Base-by-base conservation (phyloP, 2,329 filamentous ascomycete genomes). In the Hymenoscyphus albidus region DNA sequence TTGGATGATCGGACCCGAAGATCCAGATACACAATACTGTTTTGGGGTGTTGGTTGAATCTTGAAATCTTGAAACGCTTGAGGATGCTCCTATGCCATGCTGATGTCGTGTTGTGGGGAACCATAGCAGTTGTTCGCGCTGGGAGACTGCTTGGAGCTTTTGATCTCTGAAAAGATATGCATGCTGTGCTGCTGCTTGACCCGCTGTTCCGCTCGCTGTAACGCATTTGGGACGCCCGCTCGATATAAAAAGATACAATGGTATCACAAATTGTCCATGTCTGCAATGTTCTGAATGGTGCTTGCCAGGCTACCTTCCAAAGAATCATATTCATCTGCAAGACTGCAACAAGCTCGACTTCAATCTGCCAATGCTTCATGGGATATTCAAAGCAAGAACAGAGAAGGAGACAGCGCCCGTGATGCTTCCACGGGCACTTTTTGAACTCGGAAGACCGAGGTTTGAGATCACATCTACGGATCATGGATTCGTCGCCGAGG, bases 271-370 rank as follows among this genome's bases (percentile, higher is more conserved):
- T 71, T 71, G 69, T 62, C n/a, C 64, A 65, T 68, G 71, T 74
- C 74, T 76, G 74, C 75, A 70, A 74, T 69, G 69, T 71, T 74
- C 74, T 71, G 61, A 68, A 68, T 60, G 73, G 75, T 79, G 83
- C 82, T 85, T 83, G 82, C 81, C 82, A 85, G 82, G 81, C 81
- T 75, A 77, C 77, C 77, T 65, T 70, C 57, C 22, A 55, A 70
- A 76, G 74, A 74, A 71, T 76, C 76, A 75, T 74, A 76, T 48
- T 74, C 75, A 77, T 75, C 72, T 76, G 80, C 80, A 79, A 78
- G 81, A 83, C 81, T 76, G 76, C 77, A 80, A 83, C 80, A 77
- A 75, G 79, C 85, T 89, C 86, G 74, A 89, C 86, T 85, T 83
- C 81, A 75, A 70, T 74, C 71, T 70, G 71, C 72, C 70, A 67